phyloP scores from a whole-genome alignment of 1,139 yeast species.

The Candida tetrigidarum region DNA sequence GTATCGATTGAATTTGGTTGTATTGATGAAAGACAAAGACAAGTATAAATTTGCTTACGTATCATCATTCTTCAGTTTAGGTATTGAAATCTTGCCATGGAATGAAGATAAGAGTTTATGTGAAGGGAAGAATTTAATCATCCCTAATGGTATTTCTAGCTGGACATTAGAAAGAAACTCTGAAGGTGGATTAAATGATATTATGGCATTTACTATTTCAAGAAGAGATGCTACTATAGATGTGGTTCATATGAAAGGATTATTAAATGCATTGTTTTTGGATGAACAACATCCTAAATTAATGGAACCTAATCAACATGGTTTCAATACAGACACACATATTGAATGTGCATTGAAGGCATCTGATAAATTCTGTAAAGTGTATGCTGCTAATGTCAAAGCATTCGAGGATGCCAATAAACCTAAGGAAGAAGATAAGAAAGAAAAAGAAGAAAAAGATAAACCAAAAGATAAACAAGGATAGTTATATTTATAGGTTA shows the following conservation, averaged over 20 bases:
- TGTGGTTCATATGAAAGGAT: slow-evolving; percentile 31
- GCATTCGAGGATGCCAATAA: neutral
- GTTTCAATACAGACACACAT: slow-evolving; percentile 29
- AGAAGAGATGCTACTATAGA: slow-evolving; percentile 36
- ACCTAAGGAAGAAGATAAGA: neutral
- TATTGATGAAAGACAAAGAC: slow-evolving; percentile 42
- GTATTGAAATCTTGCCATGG: slow-evolving; percentile 36
- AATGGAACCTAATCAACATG: slow-evolving; percentile 17
- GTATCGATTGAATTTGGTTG: slow-evolving; percentile 49
- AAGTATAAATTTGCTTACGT: slow-evolving; percentile 31
- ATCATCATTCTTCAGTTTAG: slow-evolving; percentile 38
- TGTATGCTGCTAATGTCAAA: slow-evolving; percentile 20
- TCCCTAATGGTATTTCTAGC: slow-evolving; percentile 41
- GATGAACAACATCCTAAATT: neutral
- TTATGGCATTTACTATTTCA: slow-evolving; percentile 33
- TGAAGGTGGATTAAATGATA: slow-evolving; percentile 25
- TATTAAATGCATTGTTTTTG: slow-evolving; percentile 24
- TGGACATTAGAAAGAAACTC: slow-evolving; percentile 25
- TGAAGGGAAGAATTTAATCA: slow-evolving; percentile 28
- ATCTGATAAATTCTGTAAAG: slow-evolving; percentile 29
- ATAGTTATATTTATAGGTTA: neutral
- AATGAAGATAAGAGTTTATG: slow-evolving; percentile 28
- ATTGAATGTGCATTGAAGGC: slow-evolving; percentile 34
- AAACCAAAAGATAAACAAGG: neutral
- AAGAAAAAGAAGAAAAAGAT: neutral